Conservation (phyloP, 73 alveolate genomes). For the Strombidium stylifer region DNA sequence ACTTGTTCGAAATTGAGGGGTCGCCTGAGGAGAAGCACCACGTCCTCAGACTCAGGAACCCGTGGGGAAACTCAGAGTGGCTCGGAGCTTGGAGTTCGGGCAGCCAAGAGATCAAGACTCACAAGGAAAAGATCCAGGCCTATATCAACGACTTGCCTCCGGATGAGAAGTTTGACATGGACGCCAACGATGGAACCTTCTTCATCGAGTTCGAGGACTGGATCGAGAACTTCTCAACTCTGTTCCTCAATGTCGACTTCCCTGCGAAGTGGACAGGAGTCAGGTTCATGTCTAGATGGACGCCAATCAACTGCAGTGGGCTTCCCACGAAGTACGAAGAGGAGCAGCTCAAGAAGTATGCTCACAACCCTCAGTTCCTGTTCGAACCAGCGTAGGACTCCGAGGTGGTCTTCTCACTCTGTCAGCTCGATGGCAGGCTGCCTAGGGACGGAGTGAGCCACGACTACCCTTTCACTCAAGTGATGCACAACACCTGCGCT, state of each 20-base stretch:
- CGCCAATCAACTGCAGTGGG: slow-evolving; percentile 79
- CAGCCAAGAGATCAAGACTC: slow-evolving; percentile 70
- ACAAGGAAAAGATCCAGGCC: slow-evolving; percentile 42
- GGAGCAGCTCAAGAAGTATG: slow-evolving; percentile 62
- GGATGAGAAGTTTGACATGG: slow-evolving; percentile 70
- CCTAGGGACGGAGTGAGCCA: slow-evolving; percentile 2
- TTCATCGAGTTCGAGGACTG: slow-evolving; percentile 77
- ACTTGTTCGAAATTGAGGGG: slow-evolving; percentile 82
- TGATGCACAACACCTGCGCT: slow-evolving; percentile 34
- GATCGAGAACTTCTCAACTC: slow-evolving; percentile 51
- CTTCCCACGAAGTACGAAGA: slow-evolving; percentile 72
- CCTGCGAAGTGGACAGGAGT: slow-evolving; percentile 85
- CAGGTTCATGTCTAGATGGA: slow-evolving; percentile 82
- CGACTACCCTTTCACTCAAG: slow-evolving; percentile 46
- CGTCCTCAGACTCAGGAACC: slow-evolving; percentile 92
- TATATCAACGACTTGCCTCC: slow-evolving; percentile 52
- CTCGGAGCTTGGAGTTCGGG: slow-evolving; percentile 98
- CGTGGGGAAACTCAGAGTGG: slow-evolving; percentile 99
- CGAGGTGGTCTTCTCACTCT: slow-evolving; percentile 78
- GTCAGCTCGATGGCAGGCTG: slow-evolving; percentile 90
- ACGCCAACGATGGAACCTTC: slow-evolving; percentile 98
- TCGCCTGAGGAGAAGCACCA: background rate
- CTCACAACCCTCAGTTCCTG: slow-evolving; percentile 75
- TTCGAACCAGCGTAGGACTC: slow-evolving; percentile 53
- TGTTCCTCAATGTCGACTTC: slow-evolving; percentile 81